These are phyloP conservation scores for Elaeis guineensis DNA, from an alignment of 176 grass and related monocot species.

Conservation along the genomic window DNA sequence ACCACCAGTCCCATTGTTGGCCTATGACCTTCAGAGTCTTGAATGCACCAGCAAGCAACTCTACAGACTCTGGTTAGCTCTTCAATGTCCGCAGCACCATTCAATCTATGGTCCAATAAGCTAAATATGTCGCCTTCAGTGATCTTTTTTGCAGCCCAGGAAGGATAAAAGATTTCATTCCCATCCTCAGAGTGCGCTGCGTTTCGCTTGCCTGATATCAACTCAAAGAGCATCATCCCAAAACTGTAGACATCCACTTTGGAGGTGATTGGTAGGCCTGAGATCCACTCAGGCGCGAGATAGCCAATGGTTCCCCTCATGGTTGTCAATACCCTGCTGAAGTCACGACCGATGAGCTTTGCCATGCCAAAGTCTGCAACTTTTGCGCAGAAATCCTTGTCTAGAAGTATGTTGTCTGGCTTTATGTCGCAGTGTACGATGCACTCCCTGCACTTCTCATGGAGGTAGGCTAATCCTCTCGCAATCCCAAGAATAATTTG, in stretches of 20 bases:
- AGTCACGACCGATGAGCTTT: too few relatives aligned
- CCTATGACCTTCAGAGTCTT: constrained; percentile 8
- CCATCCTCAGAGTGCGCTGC: neutral
- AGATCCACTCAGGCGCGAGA: constrained; percentile 35
- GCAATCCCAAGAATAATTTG: too few relatives aligned
- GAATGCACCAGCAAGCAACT: constrained; percentile 33
- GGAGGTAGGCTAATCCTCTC: too few relatives aligned
- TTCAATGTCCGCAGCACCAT: neutral
- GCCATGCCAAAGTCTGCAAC: too few relatives aligned
- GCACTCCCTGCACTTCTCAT: too few relatives aligned
- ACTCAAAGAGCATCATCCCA: constrained; percentile 31
- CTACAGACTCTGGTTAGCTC: constrained; percentile 3
- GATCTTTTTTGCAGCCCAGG: constrained; percentile 13
- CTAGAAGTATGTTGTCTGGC: too few relatives aligned
- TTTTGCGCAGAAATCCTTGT: too few relatives aligned
- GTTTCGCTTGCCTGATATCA: constrained; percentile 25
- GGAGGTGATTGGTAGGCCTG: constrained; percentile 18
- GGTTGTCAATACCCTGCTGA: constrained; percentile 30
- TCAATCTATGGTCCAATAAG: neutral
- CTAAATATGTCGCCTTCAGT: neutral
- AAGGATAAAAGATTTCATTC: constrained; percentile 3
- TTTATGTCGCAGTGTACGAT: too few relatives aligned
- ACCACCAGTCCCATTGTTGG: constrained; percentile 27
- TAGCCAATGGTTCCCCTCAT: constrained; percentile 31
- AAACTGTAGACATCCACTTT: constrained; percentile 35